Percentiles rank a stretch among this genome's conserved stretches.
These are phyloP conservation scores for Mycena rebaudengoi DNA, from an alignment of 768 basidiomycete genomes.

Conservation along the genomic window DNA sequence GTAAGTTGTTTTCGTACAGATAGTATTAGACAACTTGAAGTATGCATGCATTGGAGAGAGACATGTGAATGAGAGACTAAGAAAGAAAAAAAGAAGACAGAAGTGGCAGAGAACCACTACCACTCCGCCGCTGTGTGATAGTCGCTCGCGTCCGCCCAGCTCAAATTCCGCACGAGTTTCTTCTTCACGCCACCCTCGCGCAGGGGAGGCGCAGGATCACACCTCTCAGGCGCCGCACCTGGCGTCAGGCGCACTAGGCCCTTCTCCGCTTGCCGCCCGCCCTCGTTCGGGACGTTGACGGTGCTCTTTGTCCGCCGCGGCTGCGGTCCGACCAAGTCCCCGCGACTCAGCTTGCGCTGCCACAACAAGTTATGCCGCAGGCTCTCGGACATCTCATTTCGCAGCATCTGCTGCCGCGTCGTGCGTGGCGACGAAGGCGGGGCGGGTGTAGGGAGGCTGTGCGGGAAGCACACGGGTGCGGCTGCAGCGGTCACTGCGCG, in stretches of 20 bases:
- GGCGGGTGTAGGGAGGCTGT: slow-evolving; percentile 73
- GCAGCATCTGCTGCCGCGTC: slow-evolving; percentile 84
- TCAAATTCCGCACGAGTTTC: slow-evolving; percentile 26
- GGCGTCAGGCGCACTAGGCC: slow-evolving; percentile 26
- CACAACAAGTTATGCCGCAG: slow-evolving; percentile 82
- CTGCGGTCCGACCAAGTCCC: slow-evolving; percentile 48
- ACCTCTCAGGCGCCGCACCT: slow-evolving; percentile 9
- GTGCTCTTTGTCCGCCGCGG: slow-evolving; percentile 28
- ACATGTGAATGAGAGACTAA: not conserved
- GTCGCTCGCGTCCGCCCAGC: slow-evolving; percentile 22
- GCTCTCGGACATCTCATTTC: slow-evolving; percentile 86
- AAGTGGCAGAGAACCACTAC: slow-evolving; percentile 7
- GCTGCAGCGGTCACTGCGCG: slow-evolving; percentile 55
- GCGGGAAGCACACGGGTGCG: slow-evolving; percentile 70
- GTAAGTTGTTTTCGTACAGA: slow-evolving; percentile 21
- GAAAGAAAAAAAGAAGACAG: not conserved
- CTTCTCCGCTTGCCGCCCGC: slow-evolving; percentile 16
- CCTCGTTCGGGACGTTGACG: slow-evolving; percentile 12
- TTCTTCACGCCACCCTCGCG: slow-evolving; percentile 16
- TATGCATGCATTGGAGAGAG: slow-evolving; percentile 6
- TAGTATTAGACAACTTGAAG: no score
- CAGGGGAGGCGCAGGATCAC: slow-evolving; percentile 1
- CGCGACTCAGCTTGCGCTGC: slow-evolving; percentile 74
- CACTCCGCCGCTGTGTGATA: slow-evolving; percentile 21
- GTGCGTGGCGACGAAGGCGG: slow-evolving; percentile 86